Base-by-base conservation (phyloP, 495 filamentous ascomycete species). In the Podospora appendiculata region DNA sequence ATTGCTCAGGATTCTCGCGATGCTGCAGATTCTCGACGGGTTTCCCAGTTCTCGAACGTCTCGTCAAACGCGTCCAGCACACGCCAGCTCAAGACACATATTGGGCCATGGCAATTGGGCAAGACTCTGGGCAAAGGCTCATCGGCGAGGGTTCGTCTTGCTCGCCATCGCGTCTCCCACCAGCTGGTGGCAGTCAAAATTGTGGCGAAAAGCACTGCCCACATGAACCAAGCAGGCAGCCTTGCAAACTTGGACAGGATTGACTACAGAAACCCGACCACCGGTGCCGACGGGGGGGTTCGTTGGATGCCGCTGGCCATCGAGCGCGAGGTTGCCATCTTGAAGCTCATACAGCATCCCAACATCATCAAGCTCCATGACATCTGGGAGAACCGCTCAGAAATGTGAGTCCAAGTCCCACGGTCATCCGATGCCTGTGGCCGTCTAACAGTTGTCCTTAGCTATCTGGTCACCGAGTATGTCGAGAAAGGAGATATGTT, bases 381-480 rank as follows among this genome's bases (percentile, higher is more conserved):
- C 69, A 87, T 97, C 13, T 99, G 92, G 92, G 94, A 97, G 73
- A 96, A 95, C 59, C 76, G 86, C 13, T 83, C 86, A 43, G 89
- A 97, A 65, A 80, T 98, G 90, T 98, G 74, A 71, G 87, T 77
- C 33, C 14, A 48, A 13, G 32, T 25, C 25, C 25, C 25, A 25
- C 25, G 25, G 5, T 25, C 5, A 25, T 25, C 25, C 25, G 25
- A 25, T 25, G 25, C 25, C 25, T 25, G 25, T 25, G 25, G 25
- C 25, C 25, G 5, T 25, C 25, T 25, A 25, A 25, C 25, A 25
- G 25, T 25, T 25, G 25, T 5, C 25, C 25, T 5, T 56, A 97
- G 92, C 38, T 98, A 96, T 65, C 79, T 99, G n/a, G 87, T 97
- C 4, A 80, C 96, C n/a, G 93, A 99, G 63, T 95, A 89, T 54